Percentiles rank a stretch among this genome's conserved stretches.
Evolutionary conservation across 2,329 filamentous ascomycete species (phyloP).

Genomic region (Aspergillus amoenus): DNA sequence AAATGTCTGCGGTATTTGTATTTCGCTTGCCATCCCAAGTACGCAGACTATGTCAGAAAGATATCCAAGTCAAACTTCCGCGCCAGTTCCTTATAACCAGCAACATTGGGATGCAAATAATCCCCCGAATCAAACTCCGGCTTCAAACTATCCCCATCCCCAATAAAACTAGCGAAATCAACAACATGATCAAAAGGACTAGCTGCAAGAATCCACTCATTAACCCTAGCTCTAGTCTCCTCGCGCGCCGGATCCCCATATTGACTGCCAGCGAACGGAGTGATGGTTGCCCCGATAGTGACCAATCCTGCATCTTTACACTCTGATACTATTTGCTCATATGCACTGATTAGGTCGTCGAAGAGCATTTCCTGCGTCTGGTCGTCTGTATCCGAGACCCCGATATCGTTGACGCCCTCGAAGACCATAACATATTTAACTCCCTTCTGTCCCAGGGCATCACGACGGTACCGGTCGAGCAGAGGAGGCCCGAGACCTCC

Average conservation of each 20-base stretch:
- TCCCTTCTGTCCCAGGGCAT: conserved; percentile 59
- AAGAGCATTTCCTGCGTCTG: conserved; percentile 50
- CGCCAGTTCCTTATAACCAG: conserved; percentile 61
- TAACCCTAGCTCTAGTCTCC: conserved; percentile 56
- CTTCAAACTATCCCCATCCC: conserved; percentile 53
- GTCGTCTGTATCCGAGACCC: conserved; percentile 47
- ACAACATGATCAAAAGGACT: conserved; percentile 60
- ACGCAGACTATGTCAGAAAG: conserved; percentile 22
- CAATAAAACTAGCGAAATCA: conserved; percentile 61
- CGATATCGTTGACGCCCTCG: conserved; percentile 70
- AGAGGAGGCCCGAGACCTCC: conserved; percentile 64
- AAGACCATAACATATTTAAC: conserved; percentile 65
- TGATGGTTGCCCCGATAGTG: conserved; percentile 65
- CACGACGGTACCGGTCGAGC: conserved; percentile 61
- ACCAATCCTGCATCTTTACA: conserved; percentile 55
- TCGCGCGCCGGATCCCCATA: conserved; percentile 59
- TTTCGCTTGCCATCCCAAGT: too few species aligned
- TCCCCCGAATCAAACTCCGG: conserved; percentile 60
- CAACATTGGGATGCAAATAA: conserved; percentile 62
- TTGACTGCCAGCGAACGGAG: conserved; percentile 58
- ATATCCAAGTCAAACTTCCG: conserved; percentile 51
- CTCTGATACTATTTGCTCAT: conserved; percentile 57
- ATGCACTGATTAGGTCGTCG: conserved; percentile 56
- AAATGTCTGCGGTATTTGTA: too few species aligned
- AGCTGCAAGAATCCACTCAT: conserved; percentile 59